Evolutionary conservation across 2,329 filamentous ascomycete species (phyloP).

Genomic region (Fusarium siculi): DNA sequence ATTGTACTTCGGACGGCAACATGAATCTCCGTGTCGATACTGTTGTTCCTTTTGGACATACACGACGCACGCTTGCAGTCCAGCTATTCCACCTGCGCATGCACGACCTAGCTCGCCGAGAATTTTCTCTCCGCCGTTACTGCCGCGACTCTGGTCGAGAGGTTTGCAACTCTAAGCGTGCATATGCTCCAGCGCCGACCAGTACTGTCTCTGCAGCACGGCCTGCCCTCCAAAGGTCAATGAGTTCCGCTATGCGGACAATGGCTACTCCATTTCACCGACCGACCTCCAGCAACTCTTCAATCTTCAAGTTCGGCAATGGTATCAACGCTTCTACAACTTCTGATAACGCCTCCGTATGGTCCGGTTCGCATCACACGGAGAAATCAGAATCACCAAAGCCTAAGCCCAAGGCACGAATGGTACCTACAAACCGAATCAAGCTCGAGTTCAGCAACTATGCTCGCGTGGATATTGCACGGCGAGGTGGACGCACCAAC

Average conservation of each 20-base stretch:
- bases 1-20: slow-evolving; percentile 89
- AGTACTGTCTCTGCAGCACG: slow-evolving; percentile 48
- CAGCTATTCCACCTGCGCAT: slow-evolving; percentile 94
- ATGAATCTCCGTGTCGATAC: slow-evolving; percentile 96
- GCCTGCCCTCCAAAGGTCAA: slow-evolving; percentile 60
- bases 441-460: slow-evolving; percentile 98
- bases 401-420: slow-evolving; percentile 49
- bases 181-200: slow-evolving; percentile 56
- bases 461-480: slow-evolving; percentile 85
- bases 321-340: slow-evolving; percentile 21
- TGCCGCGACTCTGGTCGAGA: slow-evolving; percentile 93
- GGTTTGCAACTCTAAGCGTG: slow-evolving; percentile 85
- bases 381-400: slow-evolving; percentile 36
- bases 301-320: slow-evolving; percentile 36
- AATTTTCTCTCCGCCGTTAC: slow-evolving; percentile 92
- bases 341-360: slow-evolving; percentile 40
- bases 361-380: slow-evolving; percentile 40
- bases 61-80: slow-evolving; percentile 73
- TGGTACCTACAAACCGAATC: slow-evolving; percentile 77
- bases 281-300: slow-evolving; percentile 37
- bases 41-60: slow-evolving; percentile 66
- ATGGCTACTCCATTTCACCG: slow-evolving; percentile 52
- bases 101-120: slow-evolving; percentile 86
- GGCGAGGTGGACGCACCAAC: slow-evolving; percentile 69
- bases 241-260: slow-evolving; percentile 58